phyloP scores from a whole-genome alignment of 164 flowering plant species.

The Litsea cubeba region DNA sequence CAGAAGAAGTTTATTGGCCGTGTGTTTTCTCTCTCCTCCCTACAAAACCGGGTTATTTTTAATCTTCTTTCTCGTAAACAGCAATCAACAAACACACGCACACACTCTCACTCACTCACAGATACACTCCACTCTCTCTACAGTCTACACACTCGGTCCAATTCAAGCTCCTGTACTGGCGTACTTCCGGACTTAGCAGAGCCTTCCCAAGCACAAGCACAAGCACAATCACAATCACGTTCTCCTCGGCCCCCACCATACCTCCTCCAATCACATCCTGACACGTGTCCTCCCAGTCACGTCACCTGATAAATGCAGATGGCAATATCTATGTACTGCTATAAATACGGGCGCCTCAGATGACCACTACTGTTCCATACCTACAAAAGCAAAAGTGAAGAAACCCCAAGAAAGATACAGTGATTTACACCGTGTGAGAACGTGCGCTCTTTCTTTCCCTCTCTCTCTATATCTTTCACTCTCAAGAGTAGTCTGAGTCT shows the following conservation, averaged over 20 bases:
- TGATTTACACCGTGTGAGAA: not conserved
- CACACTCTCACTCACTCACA: too few relatives aligned
- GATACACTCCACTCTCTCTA: too few relatives aligned
- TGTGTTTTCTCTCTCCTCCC: too few relatives aligned
- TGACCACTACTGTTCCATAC: not conserved
- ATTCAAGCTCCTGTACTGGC: not conserved
- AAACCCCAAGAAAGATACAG: not conserved
- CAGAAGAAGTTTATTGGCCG: too few relatives aligned
- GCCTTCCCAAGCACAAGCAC: conserved; percentile 1
- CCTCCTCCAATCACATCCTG: not conserved
- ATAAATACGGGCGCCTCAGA: not conserved
- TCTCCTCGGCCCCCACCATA: not conserved
- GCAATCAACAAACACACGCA: too few relatives aligned
- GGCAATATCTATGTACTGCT: not conserved
- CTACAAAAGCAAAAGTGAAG: not conserved
- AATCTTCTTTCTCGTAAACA: too few relatives aligned
- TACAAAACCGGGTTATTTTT: too few relatives aligned
- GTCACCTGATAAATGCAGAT: not conserved
- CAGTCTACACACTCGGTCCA: too few relatives aligned
- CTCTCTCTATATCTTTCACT: not conserved
- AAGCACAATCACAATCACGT: not conserved
- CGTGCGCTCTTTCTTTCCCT: not conserved
- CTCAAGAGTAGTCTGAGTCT: not conserved
- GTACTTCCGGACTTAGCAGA: not conserved
- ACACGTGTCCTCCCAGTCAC: conserved; percentile 1